phyloP scores from a whole-genome alignment of 1,139 yeast species.

The Suhomyces bokatorum region DNA sequence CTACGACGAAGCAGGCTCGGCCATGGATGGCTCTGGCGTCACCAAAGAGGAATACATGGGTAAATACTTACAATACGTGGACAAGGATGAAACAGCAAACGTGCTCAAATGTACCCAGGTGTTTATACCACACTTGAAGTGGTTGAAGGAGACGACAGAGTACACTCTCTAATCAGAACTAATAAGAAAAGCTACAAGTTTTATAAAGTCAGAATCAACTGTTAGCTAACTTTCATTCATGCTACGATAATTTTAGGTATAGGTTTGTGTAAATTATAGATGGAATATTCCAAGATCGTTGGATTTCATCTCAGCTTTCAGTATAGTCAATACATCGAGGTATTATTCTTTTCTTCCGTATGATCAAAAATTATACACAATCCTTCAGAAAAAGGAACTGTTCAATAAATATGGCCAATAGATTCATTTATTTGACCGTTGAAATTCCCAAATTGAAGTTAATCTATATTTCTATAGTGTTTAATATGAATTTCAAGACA shows the following conservation, averaged over 20 bases:
- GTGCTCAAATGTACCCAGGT: slow-evolving; percentile 36
- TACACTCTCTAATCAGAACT: neutral
- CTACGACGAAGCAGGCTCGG: slow-evolving; percentile 30
- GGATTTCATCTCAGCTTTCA: neutral
- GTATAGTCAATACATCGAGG: too few relatives aligned
- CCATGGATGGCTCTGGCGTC: slow-evolving; percentile 29
- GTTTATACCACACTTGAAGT: slow-evolving; percentile 28
- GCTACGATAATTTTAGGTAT: neutral
- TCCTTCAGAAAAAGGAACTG: too few relatives aligned
- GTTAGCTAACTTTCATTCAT: neutral
- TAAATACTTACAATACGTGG: slow-evolving; percentile 30
- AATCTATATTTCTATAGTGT: too few relatives aligned
- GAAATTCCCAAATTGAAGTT: too few relatives aligned
- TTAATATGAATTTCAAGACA: too few relatives aligned
- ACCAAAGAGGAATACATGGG: slow-evolving; percentile 37
- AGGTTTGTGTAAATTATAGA: neutral
- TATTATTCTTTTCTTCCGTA: too few relatives aligned
- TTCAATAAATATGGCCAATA: too few relatives aligned
- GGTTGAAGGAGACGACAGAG: slow-evolving; percentile 25
- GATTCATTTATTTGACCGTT: too few relatives aligned
- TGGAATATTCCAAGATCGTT: neutral
- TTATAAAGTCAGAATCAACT: too few relatives aligned
- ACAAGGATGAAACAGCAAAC: slow-evolving; percentile 25
- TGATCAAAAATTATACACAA: too few relatives aligned
- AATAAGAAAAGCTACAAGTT: neutral